Base-by-base conservation (phyloP, 768 basidiomycete genomes). In the Botryobasidium botryosum region DNA sequence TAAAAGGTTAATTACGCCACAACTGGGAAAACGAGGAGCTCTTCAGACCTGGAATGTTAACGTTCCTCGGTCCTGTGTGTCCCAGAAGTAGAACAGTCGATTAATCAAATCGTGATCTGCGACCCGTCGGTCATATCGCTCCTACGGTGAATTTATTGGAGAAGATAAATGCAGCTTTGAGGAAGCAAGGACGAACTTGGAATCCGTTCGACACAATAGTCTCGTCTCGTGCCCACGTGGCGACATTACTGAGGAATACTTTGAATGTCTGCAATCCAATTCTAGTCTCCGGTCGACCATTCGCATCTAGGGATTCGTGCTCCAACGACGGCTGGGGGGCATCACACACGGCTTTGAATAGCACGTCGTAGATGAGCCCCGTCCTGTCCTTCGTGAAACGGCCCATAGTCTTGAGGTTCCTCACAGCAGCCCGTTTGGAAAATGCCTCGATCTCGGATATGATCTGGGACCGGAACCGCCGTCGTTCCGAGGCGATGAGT, bases 71-170 rank as follows among this genome's bases (percentile, higher is more conserved):
- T 71, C 74, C 17, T 77, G 71, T 2, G 66, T 71, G 63, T 99
- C 94, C 92, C 92, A 99, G 56, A 85, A 87, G 64, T 70, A 88
- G 64, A 94, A 99, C 40, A 99, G 61, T 20, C 90, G 68, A 55
- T 96, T 87, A 44, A 97, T 84, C 47, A 99, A 70, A 54, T 94
- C 91, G 55, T 97, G 94, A 50, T 99, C 94, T 27, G 87, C 88
- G n/a, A 92, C 70, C 54, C 78, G 74, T 40, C 84, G 72, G 55
- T 94, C 87, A 20, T 87, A 65, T 40, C 94, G 77, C 73, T 84
- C 78, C 83, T 86, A 40, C n/a, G 49, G 40, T 26, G 12, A 12
- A 29, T 29, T 40, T 47, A 51, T 42, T 13, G 48, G 45, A 33
- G 42, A n/a, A 24, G 4, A 36, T 48, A 12, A 15, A 40, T 43